Conservation (phyloP, 108 stramenopile species). For the Cyclostephanos invisitatus region DNA sequence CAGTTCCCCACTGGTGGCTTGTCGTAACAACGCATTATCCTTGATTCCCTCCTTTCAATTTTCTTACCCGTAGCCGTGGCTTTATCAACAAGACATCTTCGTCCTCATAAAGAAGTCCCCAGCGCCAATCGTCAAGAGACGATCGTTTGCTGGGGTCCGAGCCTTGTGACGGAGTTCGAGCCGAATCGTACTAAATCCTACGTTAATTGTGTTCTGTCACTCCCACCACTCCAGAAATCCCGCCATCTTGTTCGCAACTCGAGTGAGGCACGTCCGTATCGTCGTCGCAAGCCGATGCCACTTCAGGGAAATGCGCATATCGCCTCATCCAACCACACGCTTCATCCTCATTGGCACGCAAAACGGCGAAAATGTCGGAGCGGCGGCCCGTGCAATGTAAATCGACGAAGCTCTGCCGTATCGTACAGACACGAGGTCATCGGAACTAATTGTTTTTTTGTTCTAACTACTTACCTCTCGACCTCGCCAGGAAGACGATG, state of each 20-base stretch:
- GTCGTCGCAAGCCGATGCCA: too few species aligned
- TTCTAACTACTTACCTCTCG: background rate
- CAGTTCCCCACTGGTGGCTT: background rate
- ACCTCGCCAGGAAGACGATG: slow-evolving; percentile 29
- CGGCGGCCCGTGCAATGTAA: slow-evolving; percentile 65
- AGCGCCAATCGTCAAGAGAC: background rate
- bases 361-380: slow-evolving; percentile 62
- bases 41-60: background rate
- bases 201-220: too few species aligned
- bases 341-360: slow-evolving; percentile 63
- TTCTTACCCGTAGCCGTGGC: background rate
- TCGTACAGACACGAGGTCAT: too few species aligned
- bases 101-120: background rate
- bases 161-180: too few species aligned
- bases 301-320: background rate
- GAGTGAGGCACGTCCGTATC: too few species aligned
- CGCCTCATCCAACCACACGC: slow-evolving; percentile 24
- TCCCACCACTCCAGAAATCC: too few species aligned
- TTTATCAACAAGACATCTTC: background rate
- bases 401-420: background rate
- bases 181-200: too few species aligned
- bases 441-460: background rate
- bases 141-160: too few species aligned
- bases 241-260: too few species aligned
- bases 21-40: background rate